Evolutionary conservation across 2,329 filamentous ascomycete species (phyloP).

Genomic region (Ophiostoma ulmi): DNA sequence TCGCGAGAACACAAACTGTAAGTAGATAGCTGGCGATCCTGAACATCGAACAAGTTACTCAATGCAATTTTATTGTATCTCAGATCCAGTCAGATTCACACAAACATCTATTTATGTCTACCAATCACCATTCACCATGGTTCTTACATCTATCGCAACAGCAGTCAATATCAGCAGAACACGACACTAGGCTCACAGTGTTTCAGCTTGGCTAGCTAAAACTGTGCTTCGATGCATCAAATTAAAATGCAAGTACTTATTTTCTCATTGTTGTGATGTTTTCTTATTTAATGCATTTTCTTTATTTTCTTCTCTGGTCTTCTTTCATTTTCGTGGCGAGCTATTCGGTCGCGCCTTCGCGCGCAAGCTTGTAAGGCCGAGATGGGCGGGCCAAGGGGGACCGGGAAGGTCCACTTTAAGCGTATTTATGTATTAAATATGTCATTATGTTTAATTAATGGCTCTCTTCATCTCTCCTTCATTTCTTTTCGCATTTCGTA

Average conservation of each 20-base stretch:
- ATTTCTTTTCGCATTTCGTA: constrained; percentile 1
- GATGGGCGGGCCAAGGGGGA: constrained; percentile 14
- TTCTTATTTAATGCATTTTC: background rate
- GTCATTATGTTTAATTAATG: background rate
- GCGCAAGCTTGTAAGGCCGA: constrained; percentile 17
- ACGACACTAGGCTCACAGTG: background rate
- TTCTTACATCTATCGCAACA: background rate
- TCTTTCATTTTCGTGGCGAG: constrained; percentile 9
- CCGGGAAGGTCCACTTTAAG: constrained; percentile 7
- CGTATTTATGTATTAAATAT: background rate
- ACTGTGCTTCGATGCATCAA: background rate
- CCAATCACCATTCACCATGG: background rate
- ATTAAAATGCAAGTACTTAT: background rate
- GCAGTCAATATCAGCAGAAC: background rate
- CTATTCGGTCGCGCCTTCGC: constrained; percentile 22
- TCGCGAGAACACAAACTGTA: background rate
- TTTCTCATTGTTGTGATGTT: background rate
- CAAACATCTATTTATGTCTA: background rate
- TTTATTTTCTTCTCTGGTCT: background rate
- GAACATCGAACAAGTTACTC: background rate
- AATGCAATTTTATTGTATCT: background rate
- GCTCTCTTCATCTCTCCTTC: background rate
- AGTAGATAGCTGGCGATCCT: background rate
- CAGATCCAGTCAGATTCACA: background rate
- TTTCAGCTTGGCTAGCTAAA: background rate